phyloP scores from a whole-genome alignment of 1,284 basidiomycete species.

The Puccinia coronata region DNA sequence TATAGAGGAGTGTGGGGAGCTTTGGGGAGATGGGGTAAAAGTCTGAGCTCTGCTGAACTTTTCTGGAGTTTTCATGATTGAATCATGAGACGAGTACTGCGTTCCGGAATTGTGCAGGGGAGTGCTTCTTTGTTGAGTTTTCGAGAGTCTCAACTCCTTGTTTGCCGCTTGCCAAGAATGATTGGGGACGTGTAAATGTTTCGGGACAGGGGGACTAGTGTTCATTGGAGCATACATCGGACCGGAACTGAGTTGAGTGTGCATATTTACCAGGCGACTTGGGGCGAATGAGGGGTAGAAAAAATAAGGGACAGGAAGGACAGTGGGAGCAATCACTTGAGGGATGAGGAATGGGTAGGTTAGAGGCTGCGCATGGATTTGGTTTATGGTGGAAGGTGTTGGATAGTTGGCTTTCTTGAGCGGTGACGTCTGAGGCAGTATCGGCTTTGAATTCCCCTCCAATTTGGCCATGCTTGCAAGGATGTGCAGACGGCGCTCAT shows the following conservation, averaged over 20 bases:
- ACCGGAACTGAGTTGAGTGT: too few relatives aligned
- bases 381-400: not conserved
- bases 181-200: not conserved
- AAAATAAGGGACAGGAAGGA: not conserved
- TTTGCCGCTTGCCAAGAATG: not conserved
- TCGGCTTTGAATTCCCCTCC: not conserved
- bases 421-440: not conserved
- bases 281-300: not conserved
- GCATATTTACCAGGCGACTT: not conserved
- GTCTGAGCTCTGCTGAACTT: not conserved
- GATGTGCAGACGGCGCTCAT: constrained; percentile 10
- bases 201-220: not conserved
- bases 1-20: not conserved
- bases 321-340: not conserved
- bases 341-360: not conserved
- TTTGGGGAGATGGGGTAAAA: not conserved
- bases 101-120: not conserved
- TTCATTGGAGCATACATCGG: not conserved
- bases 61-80: not conserved
- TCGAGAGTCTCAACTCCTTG: not conserved
- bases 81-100: not conserved
- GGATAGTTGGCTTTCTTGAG: not conserved
- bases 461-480: constrained; percentile 12
- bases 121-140: too few relatives aligned
- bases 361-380: not conserved